Base-by-base conservation (phyloP, 2,329 filamentous ascomycete species). In the Coniochaeta pulveracea region DNA sequence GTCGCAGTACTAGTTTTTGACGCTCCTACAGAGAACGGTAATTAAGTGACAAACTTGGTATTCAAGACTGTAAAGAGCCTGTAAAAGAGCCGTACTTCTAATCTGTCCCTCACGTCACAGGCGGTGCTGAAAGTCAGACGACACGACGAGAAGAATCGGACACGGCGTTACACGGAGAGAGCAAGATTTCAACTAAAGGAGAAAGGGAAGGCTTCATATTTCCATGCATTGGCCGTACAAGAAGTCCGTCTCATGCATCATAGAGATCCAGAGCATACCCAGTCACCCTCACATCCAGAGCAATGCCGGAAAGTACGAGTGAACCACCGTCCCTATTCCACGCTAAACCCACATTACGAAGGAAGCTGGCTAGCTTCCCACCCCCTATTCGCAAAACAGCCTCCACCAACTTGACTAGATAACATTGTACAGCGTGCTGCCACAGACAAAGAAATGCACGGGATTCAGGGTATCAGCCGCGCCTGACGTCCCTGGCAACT, bases 171-270 rank as follows among this genome's bases (percentile, higher is more conserved):
- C n/a, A n/a, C n/a, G n/a, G n/a, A n/a, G n/a, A n/a, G n/a, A n/a
- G n/a, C n/a, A n/a, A n/a, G n/a, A n/a, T n/a, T n/a, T n/a, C n/a
- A n/a, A n/a, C n/a, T n/a, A 28, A 34, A 28, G 22, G 22, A 31
- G 19, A 31, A 34, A 34, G 28, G 28, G 28, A 31, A 19, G 22
- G n/a, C 19, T 22, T 31, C 28, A 31, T 31, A 31, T 31, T 31
- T 22, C 28, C 28, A 31, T 31, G 18, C 28, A 31, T 19, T 19
- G 28, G 28, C 22, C 28, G 17, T 31, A 31, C 28, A 31, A 31
- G 28, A 31, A 31, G 28, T 22, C 18, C 28, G 28, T 31, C 28
- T 31, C 28, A 18, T n/a, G n/a, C 28, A 22, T 31, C 28, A 22
- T 31, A 31, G 28, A 31, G 28, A 31, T 31, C 28, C 28, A 21